These are phyloP conservation scores for Solanum clarkiae DNA, from an alignment of 257 asterid genomes.

Conservation along the genomic window DNA sequence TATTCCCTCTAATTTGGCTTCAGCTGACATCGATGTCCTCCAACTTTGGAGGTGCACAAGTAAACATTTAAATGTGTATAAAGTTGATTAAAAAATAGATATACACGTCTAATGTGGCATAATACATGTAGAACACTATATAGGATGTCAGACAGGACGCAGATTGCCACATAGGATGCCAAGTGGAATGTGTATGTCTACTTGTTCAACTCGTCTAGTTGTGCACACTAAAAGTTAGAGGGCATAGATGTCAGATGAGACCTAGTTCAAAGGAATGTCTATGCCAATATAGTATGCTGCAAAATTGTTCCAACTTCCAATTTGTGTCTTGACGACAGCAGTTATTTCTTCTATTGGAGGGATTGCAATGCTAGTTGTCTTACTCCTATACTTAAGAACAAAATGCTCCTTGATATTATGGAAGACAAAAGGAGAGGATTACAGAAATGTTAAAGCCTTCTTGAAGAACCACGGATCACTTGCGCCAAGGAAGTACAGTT, in stretches of 20 bases:
- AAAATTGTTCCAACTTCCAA: neutral
- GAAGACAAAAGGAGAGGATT: neutral
- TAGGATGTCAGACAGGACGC: too few relatives aligned
- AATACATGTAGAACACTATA: too few relatives aligned
- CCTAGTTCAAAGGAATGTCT: neutral
- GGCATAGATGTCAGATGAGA: neutral
- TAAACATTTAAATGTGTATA: too few relatives aligned
- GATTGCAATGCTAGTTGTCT: rapidly evolving
- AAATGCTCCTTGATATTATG: neutral
- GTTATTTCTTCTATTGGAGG: neutral
- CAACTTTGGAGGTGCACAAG: neutral
- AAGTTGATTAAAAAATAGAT: rapidly evolving
- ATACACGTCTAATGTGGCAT: neutral
- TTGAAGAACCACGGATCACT: neutral
- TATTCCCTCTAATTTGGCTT: neutral
- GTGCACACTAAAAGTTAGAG: neutral
- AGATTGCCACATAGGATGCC: neutral
- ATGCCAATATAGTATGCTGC: neutral
- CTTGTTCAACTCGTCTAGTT: neutral
- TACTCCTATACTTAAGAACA: neutral
- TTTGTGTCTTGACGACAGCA: neutral
- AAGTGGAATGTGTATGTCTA: rapidly evolving
- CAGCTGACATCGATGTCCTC: neutral
- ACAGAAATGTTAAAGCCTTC: neutral
- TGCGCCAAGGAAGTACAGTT: neutral